Conservation (phyloP, 139 green algal genomes). For the Axilococcus clingmanii region DNA sequence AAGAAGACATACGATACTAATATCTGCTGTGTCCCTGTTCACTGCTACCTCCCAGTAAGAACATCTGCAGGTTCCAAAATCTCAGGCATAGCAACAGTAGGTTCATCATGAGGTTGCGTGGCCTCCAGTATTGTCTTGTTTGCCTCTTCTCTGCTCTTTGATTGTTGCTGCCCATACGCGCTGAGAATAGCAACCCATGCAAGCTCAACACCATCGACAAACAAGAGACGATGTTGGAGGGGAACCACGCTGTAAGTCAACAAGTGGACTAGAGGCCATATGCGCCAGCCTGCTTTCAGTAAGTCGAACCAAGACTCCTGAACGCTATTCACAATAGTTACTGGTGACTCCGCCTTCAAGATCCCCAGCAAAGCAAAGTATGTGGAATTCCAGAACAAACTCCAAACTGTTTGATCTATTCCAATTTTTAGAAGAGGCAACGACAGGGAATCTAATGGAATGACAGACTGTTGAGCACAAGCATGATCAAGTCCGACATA, state of each 20-base stretch:
- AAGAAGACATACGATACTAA: too few relatives aligned
- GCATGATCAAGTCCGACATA: conserved; percentile 21
- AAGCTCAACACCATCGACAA: conserved; percentile 42
- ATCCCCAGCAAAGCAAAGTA: conserved; percentile 27
- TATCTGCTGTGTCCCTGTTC: too few relatives aligned
- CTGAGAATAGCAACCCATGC: conserved; percentile 18
- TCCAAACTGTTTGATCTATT: conserved; percentile 34
- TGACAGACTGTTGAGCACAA: conserved; percentile 8
- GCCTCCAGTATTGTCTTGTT: too few relatives aligned
- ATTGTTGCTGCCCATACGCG: conserved; percentile 19
- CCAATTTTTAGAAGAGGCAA: conserved; percentile 23
- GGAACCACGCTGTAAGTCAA: conserved; percentile 41
- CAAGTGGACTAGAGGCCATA: conserved; percentile 46
- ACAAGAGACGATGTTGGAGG: conserved; percentile 39
- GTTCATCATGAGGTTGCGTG: too few relatives aligned
- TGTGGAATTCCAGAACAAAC: conserved; percentile 24
- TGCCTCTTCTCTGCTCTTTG: conserved; percentile 1
- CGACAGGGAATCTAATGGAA: conserved; percentile 2
- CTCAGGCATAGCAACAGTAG: too few relatives aligned
- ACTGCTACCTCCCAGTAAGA: too few relatives aligned
- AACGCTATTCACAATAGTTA: conserved; percentile 10
- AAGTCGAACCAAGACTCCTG: conserved; percentile 15
- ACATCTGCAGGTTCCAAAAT: too few relatives aligned
- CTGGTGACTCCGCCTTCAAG: conserved; percentile 21
- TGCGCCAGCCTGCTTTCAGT: conserved; percentile 36